A percentile compares a stretch with the other conserved stretches of the same genome.
Conservation (phyloP, 495 filamentous ascomycete species). For the Xylaria curta region DNA sequence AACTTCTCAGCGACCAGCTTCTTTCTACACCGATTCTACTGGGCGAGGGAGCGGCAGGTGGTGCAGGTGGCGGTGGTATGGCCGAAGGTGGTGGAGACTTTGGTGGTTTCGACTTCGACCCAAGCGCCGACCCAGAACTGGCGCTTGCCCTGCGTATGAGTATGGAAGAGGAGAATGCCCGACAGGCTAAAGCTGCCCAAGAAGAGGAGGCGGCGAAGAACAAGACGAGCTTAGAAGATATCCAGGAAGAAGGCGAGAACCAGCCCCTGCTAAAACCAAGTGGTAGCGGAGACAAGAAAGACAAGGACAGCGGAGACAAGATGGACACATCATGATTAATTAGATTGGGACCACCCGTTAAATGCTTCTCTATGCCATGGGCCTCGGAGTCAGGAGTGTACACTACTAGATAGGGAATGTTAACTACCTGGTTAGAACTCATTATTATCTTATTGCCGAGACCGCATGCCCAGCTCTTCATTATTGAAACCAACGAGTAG, state of each 20-base stretch:
- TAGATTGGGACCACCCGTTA: constrained; percentile 4
- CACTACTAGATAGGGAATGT: constrained; percentile 34
- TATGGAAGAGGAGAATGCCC: constrained; percentile 95
- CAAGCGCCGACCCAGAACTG: constrained; percentile 85
- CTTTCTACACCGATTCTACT: constrained; percentile 88
- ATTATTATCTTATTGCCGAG: background rate
- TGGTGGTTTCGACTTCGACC: constrained; percentile 76
- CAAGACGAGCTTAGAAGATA: constrained; percentile 77
- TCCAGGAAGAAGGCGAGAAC: constrained; percentile 80
- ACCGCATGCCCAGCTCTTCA: background rate
- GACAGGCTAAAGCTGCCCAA: constrained; percentile 82
- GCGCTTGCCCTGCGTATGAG: constrained; percentile 96
- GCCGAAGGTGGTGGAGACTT: constrained; percentile 64
- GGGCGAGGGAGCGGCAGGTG: constrained; percentile 66
- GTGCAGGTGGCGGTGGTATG: constrained; percentile 48
- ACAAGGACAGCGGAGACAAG: constrained; percentile 75
- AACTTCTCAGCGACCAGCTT: constrained; percentile 90
- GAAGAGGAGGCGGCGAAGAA: constrained; percentile 71
- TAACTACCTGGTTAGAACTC: background rate
- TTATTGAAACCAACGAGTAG: background rate
- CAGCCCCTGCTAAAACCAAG: constrained; percentile 71
- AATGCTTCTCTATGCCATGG: constrained; percentile 27
- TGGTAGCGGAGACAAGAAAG: constrained; percentile 64
- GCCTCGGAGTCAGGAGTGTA: constrained; percentile 38
- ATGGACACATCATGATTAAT: constrained; percentile 78